These are phyloP conservation scores for Mycena crocata DNA, from an alignment of 768 basidiomycete genomes.

Conservation along the genomic window DNA sequence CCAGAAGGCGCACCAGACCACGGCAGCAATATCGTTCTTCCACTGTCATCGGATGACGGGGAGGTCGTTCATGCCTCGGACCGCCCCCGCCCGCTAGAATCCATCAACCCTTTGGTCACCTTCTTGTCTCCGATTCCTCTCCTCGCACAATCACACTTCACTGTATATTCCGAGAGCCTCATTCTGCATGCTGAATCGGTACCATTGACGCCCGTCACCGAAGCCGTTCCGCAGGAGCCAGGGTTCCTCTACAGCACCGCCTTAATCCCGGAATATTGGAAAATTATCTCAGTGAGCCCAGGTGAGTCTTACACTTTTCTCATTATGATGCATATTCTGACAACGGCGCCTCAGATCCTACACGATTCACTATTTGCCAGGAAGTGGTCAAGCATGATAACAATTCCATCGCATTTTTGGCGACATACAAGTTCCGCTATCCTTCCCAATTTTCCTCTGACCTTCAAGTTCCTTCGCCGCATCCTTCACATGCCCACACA, in stretches of 20 bases:
- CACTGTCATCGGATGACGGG: neutral
- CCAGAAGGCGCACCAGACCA: conserved; percentile 31
- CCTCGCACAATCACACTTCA: neutral
- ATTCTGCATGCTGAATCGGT: conserved; percentile 3
- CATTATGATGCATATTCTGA: neutral
- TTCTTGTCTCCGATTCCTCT: neutral
- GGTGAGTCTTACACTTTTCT: neutral
- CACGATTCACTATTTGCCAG: neutral
- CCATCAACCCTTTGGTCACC: neutral
- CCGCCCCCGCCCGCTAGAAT: neutral
- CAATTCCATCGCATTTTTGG: conserved; percentile 1
- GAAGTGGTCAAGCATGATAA: conserved; percentile 3
- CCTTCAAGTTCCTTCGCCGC: conserved; percentile 27
- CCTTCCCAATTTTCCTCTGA: conserved; percentile 17
- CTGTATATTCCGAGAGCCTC: neutral
- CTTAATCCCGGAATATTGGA: conserved; percentile 8
- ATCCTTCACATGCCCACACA: conserved; percentile 14
- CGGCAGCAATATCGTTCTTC: neutral
- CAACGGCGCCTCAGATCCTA: conserved; percentile 1
- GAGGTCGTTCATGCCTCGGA: neutral
- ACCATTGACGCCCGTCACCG: neutral
- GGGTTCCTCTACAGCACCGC: neutral
- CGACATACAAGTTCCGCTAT: neutral
- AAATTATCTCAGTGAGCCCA: neutral
- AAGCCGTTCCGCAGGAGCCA: neutral